These are phyloP conservation scores for Boletus holoroseus DNA, from an alignment of 1,284 basidiomycete species.

Conservation along the genomic window DNA sequence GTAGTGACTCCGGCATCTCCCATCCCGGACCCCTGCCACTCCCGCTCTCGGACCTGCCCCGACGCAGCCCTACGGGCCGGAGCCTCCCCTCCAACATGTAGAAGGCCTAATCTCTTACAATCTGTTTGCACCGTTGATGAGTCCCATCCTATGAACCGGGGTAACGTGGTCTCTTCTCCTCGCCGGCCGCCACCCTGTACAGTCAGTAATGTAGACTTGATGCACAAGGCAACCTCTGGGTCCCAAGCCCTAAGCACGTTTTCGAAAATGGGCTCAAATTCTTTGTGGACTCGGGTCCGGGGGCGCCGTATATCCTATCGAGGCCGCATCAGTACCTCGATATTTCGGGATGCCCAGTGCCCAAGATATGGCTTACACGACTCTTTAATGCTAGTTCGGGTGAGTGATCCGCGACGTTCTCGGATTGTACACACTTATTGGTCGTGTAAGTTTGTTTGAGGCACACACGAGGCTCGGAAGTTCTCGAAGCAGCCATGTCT, in stretches of 20 bases:
- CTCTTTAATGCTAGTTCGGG: background rate
- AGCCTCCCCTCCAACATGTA: too few species aligned
- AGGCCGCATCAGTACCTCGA: background rate
- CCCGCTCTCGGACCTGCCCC: too few species aligned
- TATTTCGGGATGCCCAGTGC: background rate
- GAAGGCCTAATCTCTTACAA: background rate
- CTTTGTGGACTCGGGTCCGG: background rate
- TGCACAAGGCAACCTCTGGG: background rate
- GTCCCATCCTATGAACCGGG: background rate
- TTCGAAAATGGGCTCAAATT: background rate
- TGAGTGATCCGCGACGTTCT: background rate
- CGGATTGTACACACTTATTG: background rate
- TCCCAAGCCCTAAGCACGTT: background rate
- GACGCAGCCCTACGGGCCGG: too few species aligned
- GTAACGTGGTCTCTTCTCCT: background rate
- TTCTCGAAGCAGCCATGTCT: background rate
- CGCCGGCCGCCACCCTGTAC: background rate
- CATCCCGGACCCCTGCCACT: too few species aligned
- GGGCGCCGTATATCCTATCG: background rate
- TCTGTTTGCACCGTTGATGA: background rate
- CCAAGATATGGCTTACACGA: background rate
- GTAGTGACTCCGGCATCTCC: too few species aligned
- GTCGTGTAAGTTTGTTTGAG: background rate
- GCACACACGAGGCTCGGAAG: background rate
- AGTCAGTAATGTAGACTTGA: background rate